Conservation (phyloP, 2,329 filamentous ascomycete species). For the Cladosporium sp. region DNA sequence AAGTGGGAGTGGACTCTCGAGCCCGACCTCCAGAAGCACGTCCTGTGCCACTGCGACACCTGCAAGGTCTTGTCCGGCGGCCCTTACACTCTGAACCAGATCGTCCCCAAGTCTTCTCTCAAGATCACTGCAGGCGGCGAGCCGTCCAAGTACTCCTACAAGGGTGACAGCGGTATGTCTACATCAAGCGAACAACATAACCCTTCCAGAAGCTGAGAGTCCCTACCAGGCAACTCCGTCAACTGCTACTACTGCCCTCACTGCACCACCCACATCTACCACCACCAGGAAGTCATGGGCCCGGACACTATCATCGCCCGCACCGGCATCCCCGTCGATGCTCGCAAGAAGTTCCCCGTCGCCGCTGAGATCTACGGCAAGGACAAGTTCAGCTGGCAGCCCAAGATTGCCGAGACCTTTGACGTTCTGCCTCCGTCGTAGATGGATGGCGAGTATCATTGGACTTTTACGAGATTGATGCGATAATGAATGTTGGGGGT, state of each 20-base stretch:
- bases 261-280: constrained; percentile 53
- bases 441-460: constrained; percentile 5
- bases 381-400: constrained; percentile 48
- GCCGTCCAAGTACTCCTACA: constrained; percentile 50
- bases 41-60: constrained; percentile 53
- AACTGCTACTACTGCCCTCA: constrained; percentile 56
- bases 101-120: constrained; percentile 46
- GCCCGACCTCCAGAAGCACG: constrained; percentile 40
- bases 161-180: constrained; percentile 44
- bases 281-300: constrained; percentile 50
- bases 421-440: constrained; percentile 41
- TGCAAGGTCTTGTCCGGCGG: constrained; percentile 51
- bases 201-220: neutral
- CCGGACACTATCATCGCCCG: constrained; percentile 49
- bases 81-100: constrained; percentile 51
- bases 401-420: constrained; percentile 46
- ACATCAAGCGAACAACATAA: constrained; percentile 26
- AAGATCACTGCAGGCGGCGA: constrained; percentile 49
- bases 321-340: constrained; percentile 45
- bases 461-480: neutral
- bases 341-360: constrained; percentile 44
- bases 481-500: neutral
- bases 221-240: constrained; percentile 46
- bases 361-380: constrained; percentile 53
- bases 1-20: constrained; percentile 49